Conservation (phyloP, 495 filamentous ascomycete species). For the Staphylotrichum tortipilum region DNA sequence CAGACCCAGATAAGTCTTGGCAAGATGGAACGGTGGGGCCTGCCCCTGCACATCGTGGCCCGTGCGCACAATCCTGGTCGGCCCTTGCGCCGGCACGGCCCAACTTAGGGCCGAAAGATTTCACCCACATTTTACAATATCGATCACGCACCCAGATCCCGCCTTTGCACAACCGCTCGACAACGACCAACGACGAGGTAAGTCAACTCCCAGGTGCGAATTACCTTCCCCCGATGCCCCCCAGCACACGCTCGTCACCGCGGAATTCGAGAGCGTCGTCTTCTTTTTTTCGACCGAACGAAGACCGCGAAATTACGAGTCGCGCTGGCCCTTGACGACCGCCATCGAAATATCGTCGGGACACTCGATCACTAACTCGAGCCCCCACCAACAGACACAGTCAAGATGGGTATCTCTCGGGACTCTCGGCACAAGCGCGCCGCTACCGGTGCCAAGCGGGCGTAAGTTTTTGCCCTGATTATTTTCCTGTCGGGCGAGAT, state of each 20-base stretch:
- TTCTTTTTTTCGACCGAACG: no score
- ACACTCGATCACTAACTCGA: constrained; percentile 9
- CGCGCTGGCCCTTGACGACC: constrained; percentile 1
- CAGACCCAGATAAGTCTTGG: no score
- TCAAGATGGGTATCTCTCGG: constrained; percentile 95
- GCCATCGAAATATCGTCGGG: constrained; percentile 6
- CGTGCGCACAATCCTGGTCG: no score
- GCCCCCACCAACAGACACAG: constrained; percentile 26
- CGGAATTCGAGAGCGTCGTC: neutral
- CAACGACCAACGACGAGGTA: constrained; percentile 21
- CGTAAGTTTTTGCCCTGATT: constrained; percentile 33
- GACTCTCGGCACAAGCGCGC: constrained; percentile 99
- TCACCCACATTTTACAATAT: constrained; percentile 32
- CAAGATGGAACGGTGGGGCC: neutral
- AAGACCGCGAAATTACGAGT: neutral
- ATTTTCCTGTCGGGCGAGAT: constrained; percentile 1
- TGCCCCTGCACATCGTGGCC: neutral
- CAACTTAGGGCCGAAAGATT: constrained; percentile 23
- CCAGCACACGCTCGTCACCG: neutral
- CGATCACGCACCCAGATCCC: constrained; percentile 9
- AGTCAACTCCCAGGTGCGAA: constrained; percentile 4
- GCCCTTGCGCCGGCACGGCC: constrained; percentile 14
- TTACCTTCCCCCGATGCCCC: neutral
- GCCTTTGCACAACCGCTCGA: constrained; percentile 14
- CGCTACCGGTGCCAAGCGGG: constrained; percentile 92